These are phyloP conservation scores for Sporobolomyces pararoseus DNA, from an alignment of 768 basidiomycete species.

Conservation along the genomic window DNA sequence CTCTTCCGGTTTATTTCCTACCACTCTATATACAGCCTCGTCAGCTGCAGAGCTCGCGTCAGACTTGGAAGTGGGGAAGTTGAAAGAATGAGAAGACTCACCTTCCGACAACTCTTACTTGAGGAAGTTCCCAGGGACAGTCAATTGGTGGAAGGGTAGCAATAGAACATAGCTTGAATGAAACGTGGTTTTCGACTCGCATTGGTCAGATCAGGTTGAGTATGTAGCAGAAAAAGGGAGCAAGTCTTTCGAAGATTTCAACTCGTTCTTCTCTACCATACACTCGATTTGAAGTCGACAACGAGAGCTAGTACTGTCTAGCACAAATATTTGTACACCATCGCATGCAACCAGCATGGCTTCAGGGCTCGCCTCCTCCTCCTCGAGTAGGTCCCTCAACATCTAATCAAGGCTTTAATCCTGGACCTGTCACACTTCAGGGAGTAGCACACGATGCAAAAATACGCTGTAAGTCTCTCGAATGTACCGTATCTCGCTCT, in stretches of 20 bases:
- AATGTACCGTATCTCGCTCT: too few relatives aligned
- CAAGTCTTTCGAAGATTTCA: background rate
- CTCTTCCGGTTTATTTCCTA: background rate
- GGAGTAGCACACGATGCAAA: too few relatives aligned
- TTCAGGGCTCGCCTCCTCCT: background rate
- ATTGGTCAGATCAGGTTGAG: too few relatives aligned
- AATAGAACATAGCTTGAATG: slow-evolving; percentile 9
- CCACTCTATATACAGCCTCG: background rate
- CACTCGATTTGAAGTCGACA: background rate
- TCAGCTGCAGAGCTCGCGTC: background rate
- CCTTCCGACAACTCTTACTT: background rate
- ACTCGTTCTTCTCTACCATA: background rate
- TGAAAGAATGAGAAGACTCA: background rate
- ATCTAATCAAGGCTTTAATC: too few relatives aligned
- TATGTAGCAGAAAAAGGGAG: background rate
- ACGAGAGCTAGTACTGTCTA: too few relatives aligned
- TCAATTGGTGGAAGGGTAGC: background rate
- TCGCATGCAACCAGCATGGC: too few relatives aligned
- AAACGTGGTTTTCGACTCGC: too few relatives aligned
- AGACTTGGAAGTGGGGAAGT: background rate
- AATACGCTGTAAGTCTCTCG: too few relatives aligned
- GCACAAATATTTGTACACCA: too few relatives aligned
- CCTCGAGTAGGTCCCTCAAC: background rate
- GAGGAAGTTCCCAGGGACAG: background rate
- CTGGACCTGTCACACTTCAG: too few relatives aligned